phyloP scores from a whole-genome alignment of 306 rosid species.

The Cajanus cajan region DNA sequence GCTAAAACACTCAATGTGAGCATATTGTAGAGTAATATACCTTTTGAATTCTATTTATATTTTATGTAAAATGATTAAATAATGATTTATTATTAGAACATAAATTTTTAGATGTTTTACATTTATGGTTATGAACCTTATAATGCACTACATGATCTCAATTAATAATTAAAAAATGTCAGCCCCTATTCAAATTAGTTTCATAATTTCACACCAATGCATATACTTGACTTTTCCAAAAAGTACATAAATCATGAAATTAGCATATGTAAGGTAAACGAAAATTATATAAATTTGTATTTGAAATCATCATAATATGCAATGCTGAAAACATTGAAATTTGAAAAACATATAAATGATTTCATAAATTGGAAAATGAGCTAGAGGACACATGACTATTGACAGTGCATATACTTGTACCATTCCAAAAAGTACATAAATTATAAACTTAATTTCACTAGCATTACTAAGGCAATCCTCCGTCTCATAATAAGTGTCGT shows the following conservation, averaged over 20 bases:
- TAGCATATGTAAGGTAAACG: neutral
- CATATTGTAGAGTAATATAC: neutral
- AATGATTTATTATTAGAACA: neutral
- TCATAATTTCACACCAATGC: neutral
- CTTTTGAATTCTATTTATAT: neutral
- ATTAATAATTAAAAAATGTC: neutral
- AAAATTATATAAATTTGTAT: neutral
- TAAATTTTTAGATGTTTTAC: neutral
- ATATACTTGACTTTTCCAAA: neutral
- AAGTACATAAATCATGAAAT: neutral
- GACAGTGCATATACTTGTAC: neutral
- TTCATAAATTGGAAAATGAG: neutral
- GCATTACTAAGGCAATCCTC: neutral
- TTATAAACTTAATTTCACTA: neutral
- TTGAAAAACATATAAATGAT: neutral
- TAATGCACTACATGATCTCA: neutral
- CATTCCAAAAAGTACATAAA: neutral
- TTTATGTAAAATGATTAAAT: neutral
- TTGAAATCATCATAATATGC: neutral
- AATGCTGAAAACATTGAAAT: neutral
- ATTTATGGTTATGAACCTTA: neutral
- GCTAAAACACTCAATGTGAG: neutral
- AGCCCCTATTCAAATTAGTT: neutral
- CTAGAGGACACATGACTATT: slow-evolving; percentile 28
- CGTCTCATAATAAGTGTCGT: too few relatives aligned